Evolutionary conservation across 305 asterid species (phyloP).

Genomic region (Rubia peregrina): DNA sequence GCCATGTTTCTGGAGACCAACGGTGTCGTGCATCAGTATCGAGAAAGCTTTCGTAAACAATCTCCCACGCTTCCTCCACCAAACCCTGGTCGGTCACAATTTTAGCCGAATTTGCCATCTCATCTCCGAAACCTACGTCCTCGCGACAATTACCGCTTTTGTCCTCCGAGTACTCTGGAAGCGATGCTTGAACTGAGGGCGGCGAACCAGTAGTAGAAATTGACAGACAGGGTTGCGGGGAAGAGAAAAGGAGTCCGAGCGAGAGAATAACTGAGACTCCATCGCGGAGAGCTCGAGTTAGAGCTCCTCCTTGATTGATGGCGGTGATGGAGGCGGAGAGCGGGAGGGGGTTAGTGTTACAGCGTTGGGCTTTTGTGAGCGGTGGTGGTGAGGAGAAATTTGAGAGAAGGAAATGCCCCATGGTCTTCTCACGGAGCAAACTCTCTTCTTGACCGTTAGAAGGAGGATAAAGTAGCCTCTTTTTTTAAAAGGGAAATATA

Average conservation of each 20-base stretch:
- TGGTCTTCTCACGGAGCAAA: background rate
- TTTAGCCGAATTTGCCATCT: constrained; percentile 21
- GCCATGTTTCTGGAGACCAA: constrained; percentile 85
- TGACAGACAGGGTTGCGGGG: constrained; percentile 34
- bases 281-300: constrained; percentile 33
- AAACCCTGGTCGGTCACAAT: constrained; percentile 62
- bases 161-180: constrained; percentile 22
- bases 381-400: constrained; percentile 5
- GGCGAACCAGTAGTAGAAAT: constrained; percentile 25
- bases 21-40: constrained; percentile 55
- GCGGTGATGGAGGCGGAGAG: constrained; percentile 24
- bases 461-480: background rate
- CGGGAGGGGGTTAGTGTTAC: background rate
- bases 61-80: constrained; percentile 94
- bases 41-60: constrained; percentile 78
- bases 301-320: constrained; percentile 14
- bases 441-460: constrained; percentile 10
- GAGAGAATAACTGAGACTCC: constrained; percentile 55
- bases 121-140: constrained; percentile 30
- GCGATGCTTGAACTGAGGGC: constrained; percentile 11
- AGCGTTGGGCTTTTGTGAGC: constrained; percentile 5
- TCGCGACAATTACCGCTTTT: constrained; percentile 39
- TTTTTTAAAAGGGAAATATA: too few relatives aligned
- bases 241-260: constrained; percentile 44
- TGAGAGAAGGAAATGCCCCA: constrained; percentile 17